Conservation (phyloP, 768 basidiomycete genomes). For the Phaeotremella fagi region DNA sequence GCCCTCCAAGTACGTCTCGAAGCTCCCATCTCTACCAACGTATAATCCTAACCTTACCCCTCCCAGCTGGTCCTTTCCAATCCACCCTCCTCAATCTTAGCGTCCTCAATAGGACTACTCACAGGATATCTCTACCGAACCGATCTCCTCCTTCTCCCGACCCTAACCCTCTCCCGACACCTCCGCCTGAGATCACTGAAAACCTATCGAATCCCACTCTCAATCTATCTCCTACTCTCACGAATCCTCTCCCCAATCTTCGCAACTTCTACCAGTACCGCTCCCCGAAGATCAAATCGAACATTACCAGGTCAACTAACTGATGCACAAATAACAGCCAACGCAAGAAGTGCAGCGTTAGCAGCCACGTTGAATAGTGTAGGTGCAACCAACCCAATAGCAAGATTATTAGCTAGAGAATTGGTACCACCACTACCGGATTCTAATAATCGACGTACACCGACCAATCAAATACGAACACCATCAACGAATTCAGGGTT, state of each 20-base stretch:
- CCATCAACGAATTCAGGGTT: neutral
- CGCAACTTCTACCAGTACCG: conserved; percentile 56
- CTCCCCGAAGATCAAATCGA: conserved; percentile 65
- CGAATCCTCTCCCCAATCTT: conserved; percentile 63
- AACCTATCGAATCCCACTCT: conserved; percentile 66
- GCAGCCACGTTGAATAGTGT: conserved; percentile 56
- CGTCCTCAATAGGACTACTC: conserved; percentile 62
- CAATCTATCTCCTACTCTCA: conserved; percentile 57
- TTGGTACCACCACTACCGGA: conserved; percentile 54
- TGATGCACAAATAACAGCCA: conserved; percentile 11
- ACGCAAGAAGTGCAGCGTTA: conserved; percentile 55
- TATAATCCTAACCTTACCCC: neutral
- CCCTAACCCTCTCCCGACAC: conserved; percentile 14
- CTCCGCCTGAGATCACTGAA: conserved; percentile 50
- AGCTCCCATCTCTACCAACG: conserved; percentile 2
- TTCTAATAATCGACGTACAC: conserved; percentile 45
- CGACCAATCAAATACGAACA: neutral
- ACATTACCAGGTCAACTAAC: conserved; percentile 62
- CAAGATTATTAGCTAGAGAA: conserved; percentile 34
- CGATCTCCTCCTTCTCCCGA: conserved; percentile 60
- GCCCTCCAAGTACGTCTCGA: conserved; percentile 60
- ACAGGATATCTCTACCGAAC: conserved; percentile 77
- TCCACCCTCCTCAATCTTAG: conserved; percentile 62
- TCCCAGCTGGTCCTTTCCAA: conserved; percentile 64
- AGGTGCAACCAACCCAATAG: conserved; percentile 31